Evolutionary conservation across 139 green algal species (phyloP).

Genomic region (Marvania coccoides): DNA sequence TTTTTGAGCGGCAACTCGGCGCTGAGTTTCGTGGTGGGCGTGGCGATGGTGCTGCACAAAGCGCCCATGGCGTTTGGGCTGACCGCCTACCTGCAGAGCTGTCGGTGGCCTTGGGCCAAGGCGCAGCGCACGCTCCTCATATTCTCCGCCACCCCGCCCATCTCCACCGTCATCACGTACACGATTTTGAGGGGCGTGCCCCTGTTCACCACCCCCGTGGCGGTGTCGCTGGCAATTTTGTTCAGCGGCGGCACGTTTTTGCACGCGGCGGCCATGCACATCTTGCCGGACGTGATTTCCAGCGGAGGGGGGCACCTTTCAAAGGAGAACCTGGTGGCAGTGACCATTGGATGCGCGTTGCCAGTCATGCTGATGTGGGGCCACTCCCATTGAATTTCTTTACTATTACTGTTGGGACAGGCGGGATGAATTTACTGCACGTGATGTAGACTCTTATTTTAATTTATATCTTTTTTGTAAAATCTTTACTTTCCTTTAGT

Average conservation of each 20-base stretch:
- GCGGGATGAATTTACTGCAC: too few relatives aligned
- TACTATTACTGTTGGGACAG: too few relatives aligned
- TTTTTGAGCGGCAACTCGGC: conserved; percentile 23
- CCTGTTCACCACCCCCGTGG: not conserved
- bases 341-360: not conserved
- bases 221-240: conserved; percentile 25
- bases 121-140: conserved; percentile 5
- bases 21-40: conserved; percentile 29
- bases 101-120: conserved; percentile 25
- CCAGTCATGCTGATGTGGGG: not conserved
- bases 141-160: conserved; percentile 23
- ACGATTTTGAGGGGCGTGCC: conserved; percentile 16
- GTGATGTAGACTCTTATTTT: too few relatives aligned
- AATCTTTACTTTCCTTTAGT: too few relatives aligned
- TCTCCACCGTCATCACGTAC: conserved; percentile 33
- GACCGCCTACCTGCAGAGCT: conserved; percentile 37
- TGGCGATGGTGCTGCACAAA: conserved; percentile 47
- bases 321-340: not conserved
- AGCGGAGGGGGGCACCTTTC: not conserved
- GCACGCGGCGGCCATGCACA: conserved; percentile 51
- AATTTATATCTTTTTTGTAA: too few relatives aligned
- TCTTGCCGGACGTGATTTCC: conserved; percentile 42
- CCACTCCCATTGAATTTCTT: conserved; percentile 5
- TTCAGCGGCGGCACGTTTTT: conserved; percentile 62
- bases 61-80: conserved; percentile 54